phyloP scores from a whole-genome alignment of 2,329 filamentous ascomycete genomes.

The Lojkania enalia region DNA sequence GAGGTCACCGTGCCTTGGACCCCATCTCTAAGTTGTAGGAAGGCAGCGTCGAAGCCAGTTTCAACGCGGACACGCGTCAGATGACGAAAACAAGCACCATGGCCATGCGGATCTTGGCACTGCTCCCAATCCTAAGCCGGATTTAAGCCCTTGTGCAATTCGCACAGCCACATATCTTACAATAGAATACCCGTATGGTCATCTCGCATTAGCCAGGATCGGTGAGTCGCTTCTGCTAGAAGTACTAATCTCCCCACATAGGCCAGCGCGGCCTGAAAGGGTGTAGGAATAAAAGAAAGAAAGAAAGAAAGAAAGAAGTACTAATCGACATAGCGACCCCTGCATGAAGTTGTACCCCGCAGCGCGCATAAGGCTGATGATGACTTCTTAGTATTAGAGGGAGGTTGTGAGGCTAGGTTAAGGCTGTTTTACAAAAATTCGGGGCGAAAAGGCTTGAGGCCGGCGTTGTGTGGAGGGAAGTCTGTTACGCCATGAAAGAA shows the following conservation, averaged over 20 bases:
- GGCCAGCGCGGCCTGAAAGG: no score
- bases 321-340: slow-evolving; percentile 9
- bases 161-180: background rate
- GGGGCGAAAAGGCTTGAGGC: slow-evolving; percentile 4
- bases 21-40: slow-evolving; percentile 1
- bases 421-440: slow-evolving; percentile 8
- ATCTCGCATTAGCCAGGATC: slow-evolving; percentile 9
- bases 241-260: slow-evolving; percentile 15
- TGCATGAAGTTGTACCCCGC: slow-evolving; percentile 14
- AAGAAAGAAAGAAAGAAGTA: no score
- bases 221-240: slow-evolving; percentile 5
- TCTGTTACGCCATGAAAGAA: slow-evolving; percentile 3
- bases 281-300: no score
- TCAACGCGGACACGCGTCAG: background rate
- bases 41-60: background rate
- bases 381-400: no score
- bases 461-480: slow-evolving; percentile 3
- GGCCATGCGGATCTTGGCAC: background rate
- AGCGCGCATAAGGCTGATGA: slow-evolving; percentile 13
- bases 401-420: slow-evolving; percentile 9
- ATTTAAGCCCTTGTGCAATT: background rate
- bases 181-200: slow-evolving; percentile 3
- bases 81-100: background rate
- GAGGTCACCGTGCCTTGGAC: slow-evolving; percentile 1
- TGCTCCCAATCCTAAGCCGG: background rate